Percentiles rank a stretch among this genome's conserved stretches.
Conservation (phyloP, 139 green algal genomes). For the Tetraselmis chui region DNA sequence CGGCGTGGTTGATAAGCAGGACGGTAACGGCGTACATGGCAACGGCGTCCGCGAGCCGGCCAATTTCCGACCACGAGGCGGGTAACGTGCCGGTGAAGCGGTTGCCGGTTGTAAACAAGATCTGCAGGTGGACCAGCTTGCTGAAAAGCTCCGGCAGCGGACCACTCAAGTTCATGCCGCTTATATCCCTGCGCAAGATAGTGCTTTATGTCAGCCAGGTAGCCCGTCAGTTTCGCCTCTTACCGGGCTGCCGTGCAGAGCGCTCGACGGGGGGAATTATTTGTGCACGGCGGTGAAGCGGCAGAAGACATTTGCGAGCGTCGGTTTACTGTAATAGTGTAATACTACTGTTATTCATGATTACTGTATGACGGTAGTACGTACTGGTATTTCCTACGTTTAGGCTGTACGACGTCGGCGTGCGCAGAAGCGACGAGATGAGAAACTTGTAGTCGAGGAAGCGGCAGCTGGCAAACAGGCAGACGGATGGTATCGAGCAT, state of each 20-base stretch:
- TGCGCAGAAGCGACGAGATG: no score
- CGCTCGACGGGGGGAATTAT: background rate
- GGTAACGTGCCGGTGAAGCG: background rate
- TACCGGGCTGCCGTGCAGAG: background rate
- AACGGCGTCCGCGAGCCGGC: background rate
- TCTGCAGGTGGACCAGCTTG: background rate
- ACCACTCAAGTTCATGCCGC: background rate
- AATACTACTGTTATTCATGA: background rate
- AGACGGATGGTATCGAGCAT: background rate
- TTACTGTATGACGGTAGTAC: no score
- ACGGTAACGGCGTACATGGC: background rate
- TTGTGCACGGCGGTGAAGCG: background rate
- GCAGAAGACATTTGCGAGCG: background rate
- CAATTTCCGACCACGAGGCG: background rate
- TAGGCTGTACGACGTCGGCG: no score
- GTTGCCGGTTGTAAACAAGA: background rate
- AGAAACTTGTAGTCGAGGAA: no score
- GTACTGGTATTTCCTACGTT: no score
- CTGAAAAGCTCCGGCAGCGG: background rate
- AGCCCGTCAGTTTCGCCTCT: no score
- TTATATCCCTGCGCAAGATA: background rate
- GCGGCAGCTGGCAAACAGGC: no score
- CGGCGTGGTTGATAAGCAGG: no score
- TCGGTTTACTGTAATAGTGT: background rate
- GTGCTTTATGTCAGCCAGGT: background rate